phyloP scores from a whole-genome alignment of 2,329 filamentous ascomycete species.

The Sordariomycetes sp. region DNA sequence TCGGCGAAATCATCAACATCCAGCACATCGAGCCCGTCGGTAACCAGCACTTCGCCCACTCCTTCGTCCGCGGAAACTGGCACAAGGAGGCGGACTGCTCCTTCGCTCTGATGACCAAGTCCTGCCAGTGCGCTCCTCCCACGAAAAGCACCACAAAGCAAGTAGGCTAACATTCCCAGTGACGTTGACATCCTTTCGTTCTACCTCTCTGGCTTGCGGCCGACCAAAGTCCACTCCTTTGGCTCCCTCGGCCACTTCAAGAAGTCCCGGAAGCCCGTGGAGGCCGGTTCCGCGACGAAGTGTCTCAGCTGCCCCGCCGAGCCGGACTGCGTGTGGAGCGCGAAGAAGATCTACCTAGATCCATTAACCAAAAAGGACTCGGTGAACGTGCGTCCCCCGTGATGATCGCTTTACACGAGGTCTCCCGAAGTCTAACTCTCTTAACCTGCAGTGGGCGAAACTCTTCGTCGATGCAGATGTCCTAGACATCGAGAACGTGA shows the following conservation, averaged over 20 bases:
- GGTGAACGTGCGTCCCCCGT: constrained; percentile 5
- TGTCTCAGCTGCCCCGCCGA: constrained; percentile 8
- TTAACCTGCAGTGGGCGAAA: constrained; percentile 7
- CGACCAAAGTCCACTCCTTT: constrained; percentile 9
- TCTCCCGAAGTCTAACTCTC: not conserved
- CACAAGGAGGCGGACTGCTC: constrained; percentile 8
- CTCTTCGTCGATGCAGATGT: constrained; percentile 9
- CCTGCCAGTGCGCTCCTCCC: constrained; percentile 7
- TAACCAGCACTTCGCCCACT: constrained; percentile 10
- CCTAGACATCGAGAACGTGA: constrained; percentile 9
- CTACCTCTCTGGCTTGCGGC: constrained; percentile 7
- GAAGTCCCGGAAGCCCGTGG: constrained; percentile 8
- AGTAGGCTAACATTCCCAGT: not conserved
- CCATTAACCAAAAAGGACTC: constrained; percentile 6
- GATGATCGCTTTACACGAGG: not conserved
- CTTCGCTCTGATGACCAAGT: constrained; percentile 9
- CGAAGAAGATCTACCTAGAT: constrained; percentile 10
- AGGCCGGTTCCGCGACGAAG: constrained; percentile 6
- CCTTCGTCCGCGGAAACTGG: constrained; percentile 10
- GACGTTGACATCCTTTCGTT: constrained; percentile 10
- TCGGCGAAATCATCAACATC: constrained; percentile 10
- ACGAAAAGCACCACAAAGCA: no score
- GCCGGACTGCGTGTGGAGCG: constrained; percentile 9
- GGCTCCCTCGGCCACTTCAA: constrained; percentile 9
- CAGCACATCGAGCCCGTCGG: constrained; percentile 10